A percentile compares a stretch with the other conserved stretches of the same genome.
Conservation (phyloP, 164 flowering plant genomes). For the Magnolia sinica region DNA sequence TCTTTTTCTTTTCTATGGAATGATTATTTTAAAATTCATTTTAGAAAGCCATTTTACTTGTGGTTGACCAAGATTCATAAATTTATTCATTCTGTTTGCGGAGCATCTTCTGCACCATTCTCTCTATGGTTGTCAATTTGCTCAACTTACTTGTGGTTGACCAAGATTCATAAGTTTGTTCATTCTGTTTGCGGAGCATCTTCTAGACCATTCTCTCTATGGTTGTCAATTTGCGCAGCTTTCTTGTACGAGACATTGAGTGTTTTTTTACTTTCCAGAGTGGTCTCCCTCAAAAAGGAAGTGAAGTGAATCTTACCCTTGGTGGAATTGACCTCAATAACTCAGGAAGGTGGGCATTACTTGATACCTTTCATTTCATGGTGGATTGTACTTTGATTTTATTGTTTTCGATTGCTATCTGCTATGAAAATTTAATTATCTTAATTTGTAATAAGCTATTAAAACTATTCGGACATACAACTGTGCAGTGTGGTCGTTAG, state of each 20-base stretch:
- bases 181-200: neutral
- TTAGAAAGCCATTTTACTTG: too few species aligned
- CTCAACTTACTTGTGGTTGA: neutral
- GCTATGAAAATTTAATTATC: neutral
- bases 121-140: neutral
- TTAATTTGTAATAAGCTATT: neutral
- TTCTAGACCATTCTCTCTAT: neutral
- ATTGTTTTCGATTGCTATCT: neutral
- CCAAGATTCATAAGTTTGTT: too few species aligned
- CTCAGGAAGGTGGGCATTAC: constrained; percentile 88
- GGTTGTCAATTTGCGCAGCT: neutral
- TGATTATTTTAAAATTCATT: too few species aligned
- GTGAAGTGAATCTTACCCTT: constrained; percentile 88
- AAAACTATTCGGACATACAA: neutral
- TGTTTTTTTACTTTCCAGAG: constrained; percentile 41
- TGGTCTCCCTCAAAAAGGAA: constrained; percentile 62
- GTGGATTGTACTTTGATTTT: constrained; percentile 1
- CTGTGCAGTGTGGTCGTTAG: constrained; percentile 74
- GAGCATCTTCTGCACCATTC: neutral
- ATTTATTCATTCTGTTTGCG: neutral
- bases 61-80: too few species aligned
- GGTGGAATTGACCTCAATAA: constrained; percentile 99
- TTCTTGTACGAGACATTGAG: neutral
- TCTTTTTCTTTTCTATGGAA: too few species aligned
- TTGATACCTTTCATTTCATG: constrained; percentile 12